Evolutionary conservation across 1,284 basidiomycete species (phyloP), one percentile per base, ranked within the genome.

Genomic region (Ganoderma leucocontextum): DNA sequence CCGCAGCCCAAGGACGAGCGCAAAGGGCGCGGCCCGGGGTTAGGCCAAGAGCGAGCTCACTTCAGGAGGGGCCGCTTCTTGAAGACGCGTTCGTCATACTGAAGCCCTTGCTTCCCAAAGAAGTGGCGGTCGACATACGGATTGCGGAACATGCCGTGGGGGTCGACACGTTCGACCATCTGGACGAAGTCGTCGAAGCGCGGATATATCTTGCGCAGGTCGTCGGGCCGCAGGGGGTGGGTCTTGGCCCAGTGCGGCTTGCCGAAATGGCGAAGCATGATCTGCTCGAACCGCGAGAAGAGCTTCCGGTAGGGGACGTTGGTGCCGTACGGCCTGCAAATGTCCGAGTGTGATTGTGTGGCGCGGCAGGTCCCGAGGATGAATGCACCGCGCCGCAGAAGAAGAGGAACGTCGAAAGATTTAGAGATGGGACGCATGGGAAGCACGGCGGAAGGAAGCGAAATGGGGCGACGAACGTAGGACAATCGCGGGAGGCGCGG

Each of bases 161-260:
- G 95, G 82, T 99, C 97, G 44, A 94, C 91, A 13, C 85, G 79
- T 55, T 89, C 78, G 52, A 97, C 80, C 38, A 97, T 88, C 19
- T 80, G 77, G 35, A 91, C 81, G 81, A 96, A 99, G 72, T 95
- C 91, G 73, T 90, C 87, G 80, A 97, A 96, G 67, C 87, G 88
- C 38, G 96, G 94, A 80, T 98, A 99, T 35, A 94, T 82, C 69
- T 78, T 77, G 66, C 87, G 86, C 65, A 98, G 85, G 58, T 85
- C 83, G 55, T 86, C 85, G 0, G 94, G 94, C 57, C 86, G 85
- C 63, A 96, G 86, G 29, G 83, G 82, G 79, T 99, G 97, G 29
- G 95, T 89, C 82, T 99, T 99, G 0, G 97, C 98, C 97, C 97
- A 99, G 83, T 99, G 97, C 4, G 97, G 96, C 65, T 95, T 87